Evolutionary conservation across 1,284 basidiomycete species (phyloP).

Genomic region (Marasmius fiardii): DNA sequence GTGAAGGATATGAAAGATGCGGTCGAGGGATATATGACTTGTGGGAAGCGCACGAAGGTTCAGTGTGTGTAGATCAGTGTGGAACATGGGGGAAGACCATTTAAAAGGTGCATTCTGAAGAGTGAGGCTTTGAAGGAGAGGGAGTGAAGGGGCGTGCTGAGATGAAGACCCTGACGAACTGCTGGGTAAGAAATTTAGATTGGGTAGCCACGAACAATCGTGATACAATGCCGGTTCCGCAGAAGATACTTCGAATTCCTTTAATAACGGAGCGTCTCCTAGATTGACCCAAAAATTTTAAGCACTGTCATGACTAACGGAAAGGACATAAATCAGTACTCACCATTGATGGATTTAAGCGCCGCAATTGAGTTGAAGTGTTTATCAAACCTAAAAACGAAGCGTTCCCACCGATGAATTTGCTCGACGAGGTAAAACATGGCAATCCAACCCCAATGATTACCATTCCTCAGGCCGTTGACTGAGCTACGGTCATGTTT

Average conservation of each 20-base stretch:
- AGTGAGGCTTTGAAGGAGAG: slow-evolving; percentile 46
- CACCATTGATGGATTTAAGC: slow-evolving; percentile 65
- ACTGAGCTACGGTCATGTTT: slow-evolving; percentile 22
- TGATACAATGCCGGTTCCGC: slow-evolving; percentile 55
- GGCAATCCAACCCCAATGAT: slow-evolving; percentile 75
- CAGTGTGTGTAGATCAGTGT: slow-evolving; percentile 49
- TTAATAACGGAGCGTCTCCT: slow-evolving; percentile 69
- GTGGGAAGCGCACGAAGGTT: slow-evolving; percentile 63
- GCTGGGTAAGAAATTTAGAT: slow-evolving; percentile 23
- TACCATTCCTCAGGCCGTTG: slow-evolving; percentile 31
- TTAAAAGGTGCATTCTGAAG: slow-evolving; percentile 71
- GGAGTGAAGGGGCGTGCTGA: slow-evolving; percentile 28
- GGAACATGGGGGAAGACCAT: slow-evolving; percentile 67
- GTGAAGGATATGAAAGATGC: slow-evolving; percentile 57
- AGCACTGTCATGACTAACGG: slow-evolving; percentile 6
- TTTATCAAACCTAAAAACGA: slow-evolving; percentile 73
- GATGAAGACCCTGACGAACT: slow-evolving; percentile 23
- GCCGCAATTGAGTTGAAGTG: slow-evolving; percentile 68
- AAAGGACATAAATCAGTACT: slow-evolving; percentile 20
- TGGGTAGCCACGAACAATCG: slow-evolving; percentile 73
- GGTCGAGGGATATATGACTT: slow-evolving; percentile 58
- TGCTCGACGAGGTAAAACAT: slow-evolving; percentile 73
- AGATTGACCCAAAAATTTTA: slow-evolving; percentile 1
- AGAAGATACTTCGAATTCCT: slow-evolving; percentile 73
- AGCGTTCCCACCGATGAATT: slow-evolving; percentile 76